Conservation (phyloP, 2,329 filamentous ascomycete genomes). For the Calonectria hongkongensis region DNA sequence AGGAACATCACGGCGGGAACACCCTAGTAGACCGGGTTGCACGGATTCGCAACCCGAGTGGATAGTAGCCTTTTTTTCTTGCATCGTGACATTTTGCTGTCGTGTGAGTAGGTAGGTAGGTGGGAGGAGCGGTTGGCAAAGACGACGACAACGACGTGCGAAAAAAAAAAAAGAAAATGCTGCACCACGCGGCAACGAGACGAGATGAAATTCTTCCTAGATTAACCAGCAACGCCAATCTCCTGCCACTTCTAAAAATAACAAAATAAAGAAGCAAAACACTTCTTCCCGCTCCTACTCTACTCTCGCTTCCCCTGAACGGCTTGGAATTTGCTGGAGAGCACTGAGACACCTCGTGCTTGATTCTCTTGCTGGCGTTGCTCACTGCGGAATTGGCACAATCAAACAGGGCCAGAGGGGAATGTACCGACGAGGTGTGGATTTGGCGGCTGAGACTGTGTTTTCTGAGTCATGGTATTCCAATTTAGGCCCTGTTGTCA, state of each 20-base stretch:
- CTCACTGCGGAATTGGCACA: slow-evolving; percentile 42
- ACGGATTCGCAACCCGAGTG: slow-evolving; percentile 49
- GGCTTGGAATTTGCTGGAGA: slow-evolving; percentile 48
- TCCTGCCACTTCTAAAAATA: slow-evolving; percentile 19
- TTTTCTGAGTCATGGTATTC: slow-evolving; percentile 44
- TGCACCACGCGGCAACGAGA: not conserved
- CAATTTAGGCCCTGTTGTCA: not conserved
- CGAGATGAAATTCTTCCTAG: not conserved
- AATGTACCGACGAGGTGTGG: slow-evolving; percentile 42
- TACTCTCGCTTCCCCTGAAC: slow-evolving; percentile 34
- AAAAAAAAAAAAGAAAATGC: not conserved
- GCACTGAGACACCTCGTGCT: slow-evolving; percentile 40
- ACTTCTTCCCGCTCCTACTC: not conserved
- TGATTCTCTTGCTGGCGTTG: slow-evolving; percentile 40
- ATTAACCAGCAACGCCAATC: not conserved
- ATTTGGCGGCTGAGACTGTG: slow-evolving; percentile 43
- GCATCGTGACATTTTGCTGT: slow-evolving; percentile 14
- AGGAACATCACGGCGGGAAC: slow-evolving; percentile 53
- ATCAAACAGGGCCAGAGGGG: slow-evolving; percentile 37
- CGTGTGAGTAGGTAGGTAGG: slow-evolving; percentile 2
- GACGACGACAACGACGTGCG: too few relatives aligned
- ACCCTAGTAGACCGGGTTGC: slow-evolving; percentile 47
- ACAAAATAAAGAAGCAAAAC: not conserved
- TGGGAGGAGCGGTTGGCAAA: not conserved
- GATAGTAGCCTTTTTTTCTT: slow-evolving; percentile 17